phyloP scores from a whole-genome alignment of 2,329 filamentous ascomycete species.

The Trichoderma arundinaceum region DNA sequence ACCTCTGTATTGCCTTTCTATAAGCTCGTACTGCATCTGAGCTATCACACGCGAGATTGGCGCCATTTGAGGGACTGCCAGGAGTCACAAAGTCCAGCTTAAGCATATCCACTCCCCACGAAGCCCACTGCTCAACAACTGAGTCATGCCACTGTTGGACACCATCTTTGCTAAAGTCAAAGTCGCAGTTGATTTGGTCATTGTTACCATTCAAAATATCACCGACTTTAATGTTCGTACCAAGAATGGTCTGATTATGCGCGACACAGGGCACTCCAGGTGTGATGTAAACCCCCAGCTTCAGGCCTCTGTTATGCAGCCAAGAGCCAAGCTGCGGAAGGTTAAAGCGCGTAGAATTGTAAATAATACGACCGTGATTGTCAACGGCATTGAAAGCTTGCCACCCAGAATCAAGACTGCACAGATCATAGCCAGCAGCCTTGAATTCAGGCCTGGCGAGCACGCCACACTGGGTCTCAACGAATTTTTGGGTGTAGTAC shows the following conservation, averaged over 20 bases:
- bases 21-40: conserved; percentile 24
- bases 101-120: conserved; percentile 31
- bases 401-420: conserved; percentile 41
- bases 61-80: conserved; percentile 24
- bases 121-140: conserved; percentile 26
- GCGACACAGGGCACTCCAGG: conserved; percentile 29
- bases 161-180: conserved; percentile 25
- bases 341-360: conserved; percentile 29
- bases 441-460: conserved; percentile 26
- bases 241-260: conserved; percentile 27
- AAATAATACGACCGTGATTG: conserved; percentile 27
- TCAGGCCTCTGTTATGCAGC: conserved; percentile 26
- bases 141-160: conserved; percentile 31
- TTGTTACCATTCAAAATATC: conserved; percentile 15
- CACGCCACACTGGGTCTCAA: conserved; percentile 31
- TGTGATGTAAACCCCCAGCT: conserved; percentile 30
- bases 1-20: conserved; percentile 19
- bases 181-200: conserved; percentile 29
- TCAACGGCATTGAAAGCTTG: conserved; percentile 28
- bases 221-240: conserved; percentile 25
- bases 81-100: conserved; percentile 31
- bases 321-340: conserved; percentile 28
- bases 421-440: conserved; percentile 27
- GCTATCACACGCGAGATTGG: conserved; percentile 25
- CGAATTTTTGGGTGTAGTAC: conserved; percentile 25